Conservation (phyloP, 225 moss, liverwort and hornwort genomes). For the Physcomitrellopsis africana region DNA sequence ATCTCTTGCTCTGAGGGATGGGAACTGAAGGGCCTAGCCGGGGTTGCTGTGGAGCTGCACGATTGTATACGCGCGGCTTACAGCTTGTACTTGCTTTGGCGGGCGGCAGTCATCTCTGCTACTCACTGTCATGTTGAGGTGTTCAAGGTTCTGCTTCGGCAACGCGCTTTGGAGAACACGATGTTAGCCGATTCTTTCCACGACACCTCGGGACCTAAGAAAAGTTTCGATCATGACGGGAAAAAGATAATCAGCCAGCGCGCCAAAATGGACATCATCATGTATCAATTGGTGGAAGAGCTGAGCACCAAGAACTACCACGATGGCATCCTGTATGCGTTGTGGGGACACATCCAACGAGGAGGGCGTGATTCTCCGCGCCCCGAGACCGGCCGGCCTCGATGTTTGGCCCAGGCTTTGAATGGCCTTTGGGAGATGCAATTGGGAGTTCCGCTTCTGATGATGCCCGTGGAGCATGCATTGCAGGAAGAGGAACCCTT, state of each 20-base stretch:
- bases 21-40: constrained; percentile 38
- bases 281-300: constrained; percentile 55
- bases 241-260: constrained; percentile 42
- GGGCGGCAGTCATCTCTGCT: constrained; percentile 41
- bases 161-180: constrained; percentile 49
- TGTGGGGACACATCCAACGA: constrained; percentile 60
- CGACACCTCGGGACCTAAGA: constrained; percentile 29
- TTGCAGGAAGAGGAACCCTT: constrained; percentile 44
- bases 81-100: constrained; percentile 48
- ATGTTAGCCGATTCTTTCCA: constrained; percentile 54
- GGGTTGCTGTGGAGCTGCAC: constrained; percentile 32
- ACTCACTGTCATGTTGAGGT: constrained; percentile 46
- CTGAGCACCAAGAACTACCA: constrained; percentile 51
- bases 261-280: constrained; percentile 46
- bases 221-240: constrained; percentile 38
- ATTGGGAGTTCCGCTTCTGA: constrained; percentile 51
- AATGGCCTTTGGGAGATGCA: constrained; percentile 63
- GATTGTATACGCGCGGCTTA: constrained; percentile 49
- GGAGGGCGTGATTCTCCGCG: constrained; percentile 48
- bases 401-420: constrained; percentile 48
- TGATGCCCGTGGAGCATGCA: constrained; percentile 65
- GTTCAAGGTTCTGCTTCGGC: constrained; percentile 48
- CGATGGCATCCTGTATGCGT: constrained; percentile 46
- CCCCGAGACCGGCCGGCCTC: constrained; percentile 32
- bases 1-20: constrained; percentile 31